A percentile compares a stretch with the other conserved stretches of the same genome.
Conservation (phyloP, 2,329 filamentous ascomycete species). For the Grosmannia clavigera region DNA sequence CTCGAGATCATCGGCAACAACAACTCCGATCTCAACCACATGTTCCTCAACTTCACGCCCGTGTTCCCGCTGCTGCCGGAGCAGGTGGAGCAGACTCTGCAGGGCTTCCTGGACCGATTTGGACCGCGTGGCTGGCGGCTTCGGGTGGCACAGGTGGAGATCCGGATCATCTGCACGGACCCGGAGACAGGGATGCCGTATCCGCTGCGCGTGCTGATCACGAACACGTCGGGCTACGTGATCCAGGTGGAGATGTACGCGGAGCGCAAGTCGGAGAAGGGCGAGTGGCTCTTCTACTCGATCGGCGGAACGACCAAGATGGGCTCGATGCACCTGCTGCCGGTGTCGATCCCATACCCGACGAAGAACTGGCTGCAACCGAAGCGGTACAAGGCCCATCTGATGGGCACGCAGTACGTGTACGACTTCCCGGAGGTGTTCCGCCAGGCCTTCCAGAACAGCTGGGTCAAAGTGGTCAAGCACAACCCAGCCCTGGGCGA, state of each 20-base stretch:
- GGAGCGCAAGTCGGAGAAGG: slow-evolving; percentile 95
- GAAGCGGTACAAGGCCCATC: slow-evolving; percentile 97
- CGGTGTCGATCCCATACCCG: slow-evolving; percentile 83
- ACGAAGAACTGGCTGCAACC: slow-evolving; percentile 98
- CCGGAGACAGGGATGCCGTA: slow-evolving; percentile 71
- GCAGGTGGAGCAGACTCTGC: slow-evolving; percentile 86
- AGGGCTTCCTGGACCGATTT: slow-evolving; percentile 92
- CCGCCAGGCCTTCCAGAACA: slow-evolving; percentile 94
- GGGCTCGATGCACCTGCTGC: slow-evolving; percentile 84
- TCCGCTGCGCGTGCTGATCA: slow-evolving; percentile 90
- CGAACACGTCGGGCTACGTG: slow-evolving; percentile 95
- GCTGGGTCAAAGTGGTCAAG: slow-evolving; percentile 66
- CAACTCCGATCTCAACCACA: slow-evolving; percentile 97
- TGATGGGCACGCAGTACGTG: slow-evolving; percentile 98
- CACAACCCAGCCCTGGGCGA: slow-evolving; percentile 62
- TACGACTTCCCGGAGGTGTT: slow-evolving; percentile 99
- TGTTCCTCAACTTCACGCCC: slow-evolving; percentile 99
- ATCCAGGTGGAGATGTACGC: slow-evolving; percentile 96
- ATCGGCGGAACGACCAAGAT: slow-evolving; percentile 93
- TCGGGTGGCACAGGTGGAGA: slow-evolving; percentile 92
- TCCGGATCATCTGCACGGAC: slow-evolving; percentile 96
- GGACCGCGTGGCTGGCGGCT: slow-evolving; percentile 91
- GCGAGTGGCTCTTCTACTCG: slow-evolving; percentile 96
- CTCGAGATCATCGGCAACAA: slow-evolving; percentile 98
- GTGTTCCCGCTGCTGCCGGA: slow-evolving; percentile 84